Conservation (phyloP, 1,284 basidiomycete genomes). For the Sutorius eximius region DNA sequence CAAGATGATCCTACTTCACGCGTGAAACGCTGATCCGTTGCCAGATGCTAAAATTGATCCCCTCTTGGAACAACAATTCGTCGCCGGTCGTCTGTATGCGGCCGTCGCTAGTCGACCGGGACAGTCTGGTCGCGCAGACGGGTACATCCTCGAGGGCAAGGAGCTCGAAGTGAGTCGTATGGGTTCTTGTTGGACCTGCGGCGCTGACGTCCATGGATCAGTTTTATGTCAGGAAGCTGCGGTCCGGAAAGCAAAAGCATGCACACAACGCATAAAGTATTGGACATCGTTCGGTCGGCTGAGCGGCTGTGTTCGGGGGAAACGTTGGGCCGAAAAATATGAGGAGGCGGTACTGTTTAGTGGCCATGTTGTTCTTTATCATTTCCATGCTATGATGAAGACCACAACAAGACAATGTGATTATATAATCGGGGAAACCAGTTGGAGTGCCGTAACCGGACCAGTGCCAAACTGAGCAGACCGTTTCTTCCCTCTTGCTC, state of each 20-base stretch:
- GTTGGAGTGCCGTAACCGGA: constrained; percentile 32
- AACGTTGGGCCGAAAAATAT: constrained; percentile 3
- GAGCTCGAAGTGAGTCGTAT: constrained; percentile 78
- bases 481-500: constrained; percentile 26
- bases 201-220: constrained; percentile 33
- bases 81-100: constrained; percentile 89
- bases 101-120: constrained; percentile 89
- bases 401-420: constrained; percentile 15
- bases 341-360: constrained; percentile 6
- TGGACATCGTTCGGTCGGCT: background rate
- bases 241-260: constrained; percentile 93
- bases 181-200: constrained; percentile 7
- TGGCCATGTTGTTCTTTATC: constrained; percentile 8
- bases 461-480: constrained; percentile 20
- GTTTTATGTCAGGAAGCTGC: constrained; percentile 94
- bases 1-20: constrained; percentile 4
- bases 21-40: background rate
- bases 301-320: background rate
- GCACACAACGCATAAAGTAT: constrained; percentile 50
- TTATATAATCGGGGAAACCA: constrained; percentile 29
- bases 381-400: constrained; percentile 13
- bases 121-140: constrained; percentile 91
- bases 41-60: constrained; percentile 87
- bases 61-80: constrained; percentile 83
- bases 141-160: constrained; percentile 95